A percentile compares a stretch with the other conserved stretches of the same genome.
Evolutionary conservation across 1,284 basidiomycete genomes (phyloP).

Genomic region (Apiotrichum brassicae): DNA sequence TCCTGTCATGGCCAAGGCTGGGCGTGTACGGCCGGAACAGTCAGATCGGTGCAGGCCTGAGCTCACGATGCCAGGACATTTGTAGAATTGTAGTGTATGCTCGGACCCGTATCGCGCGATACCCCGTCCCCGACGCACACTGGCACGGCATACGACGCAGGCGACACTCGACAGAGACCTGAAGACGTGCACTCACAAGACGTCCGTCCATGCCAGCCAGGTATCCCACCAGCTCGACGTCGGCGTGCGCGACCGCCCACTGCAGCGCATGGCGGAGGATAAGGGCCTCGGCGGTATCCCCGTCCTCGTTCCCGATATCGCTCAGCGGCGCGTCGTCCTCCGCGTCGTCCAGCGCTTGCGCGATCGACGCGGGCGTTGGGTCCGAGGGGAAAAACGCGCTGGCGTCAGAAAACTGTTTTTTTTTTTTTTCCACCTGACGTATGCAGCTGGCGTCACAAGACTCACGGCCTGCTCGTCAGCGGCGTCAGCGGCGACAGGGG

Average conservation of each 20-base stretch:
- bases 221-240: conserved; percentile 36
- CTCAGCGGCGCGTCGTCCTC: background rate
- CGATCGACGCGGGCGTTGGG: conserved; percentile 3
- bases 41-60: too few species aligned
- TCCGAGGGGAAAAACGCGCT: background rate
- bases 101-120: too few species aligned
- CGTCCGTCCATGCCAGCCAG: conserved; percentile 28
- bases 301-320: background rate
- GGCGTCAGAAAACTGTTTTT: background rate
- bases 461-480: background rate
- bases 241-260: conserved; percentile 33
- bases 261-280: conserved; percentile 35
- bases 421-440: too few species aligned
- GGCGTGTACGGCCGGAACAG: too few species aligned
- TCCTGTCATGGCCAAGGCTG: too few species aligned
- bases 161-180: too few species aligned
- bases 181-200: background rate
- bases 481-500: background rate
- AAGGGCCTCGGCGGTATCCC: conserved; percentile 10
- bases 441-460: too few species aligned
- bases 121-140: too few species aligned
- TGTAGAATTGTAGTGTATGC: too few species aligned
- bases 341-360: background rate
- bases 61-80: too few species aligned
- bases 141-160: too few species aligned